These are phyloP conservation scores for Lipomyces spencermartinsiae DNA, from an alignment of 805 yeast species.

Conservation along the genomic window DNA sequence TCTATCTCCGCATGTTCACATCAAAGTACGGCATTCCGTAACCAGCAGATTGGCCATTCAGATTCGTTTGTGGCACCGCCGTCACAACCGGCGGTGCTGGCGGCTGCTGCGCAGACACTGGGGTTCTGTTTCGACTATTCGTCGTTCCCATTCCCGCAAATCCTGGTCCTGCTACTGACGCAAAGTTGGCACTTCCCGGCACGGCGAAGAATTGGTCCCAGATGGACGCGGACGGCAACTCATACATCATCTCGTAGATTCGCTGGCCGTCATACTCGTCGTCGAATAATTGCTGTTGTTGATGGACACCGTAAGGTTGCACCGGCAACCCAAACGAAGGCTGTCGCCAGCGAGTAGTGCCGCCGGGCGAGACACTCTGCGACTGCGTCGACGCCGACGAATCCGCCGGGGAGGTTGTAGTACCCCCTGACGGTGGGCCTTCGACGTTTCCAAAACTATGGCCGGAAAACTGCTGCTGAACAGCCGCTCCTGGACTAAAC, in stretches of 20 bases:
- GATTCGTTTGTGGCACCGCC: neutral
- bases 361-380: neutral
- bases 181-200: constrained; percentile 21
- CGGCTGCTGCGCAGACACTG: neutral
- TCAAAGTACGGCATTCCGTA: constrained; percentile 1
- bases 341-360: neutral
- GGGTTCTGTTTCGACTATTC: constrained; percentile 10
- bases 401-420: neutral
- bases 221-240: constrained; percentile 45
- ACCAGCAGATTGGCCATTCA: constrained; percentile 2
- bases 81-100: neutral
- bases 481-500: constrained; percentile 37
- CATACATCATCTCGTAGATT: constrained; percentile 46
- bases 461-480: constrained; percentile 20
- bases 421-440: constrained; percentile 7
- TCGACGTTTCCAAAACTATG: neutral
- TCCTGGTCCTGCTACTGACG: constrained; percentile 22
- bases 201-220: constrained; percentile 48
- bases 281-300: constrained; percentile 26
- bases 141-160: constrained; percentile 21
- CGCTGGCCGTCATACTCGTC: constrained; percentile 43
- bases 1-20: neutral
- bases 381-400: neutral
- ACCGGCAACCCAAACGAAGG: neutral
- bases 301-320: constrained; percentile 1